Base-by-base conservation (phyloP, 805 yeast species). In the Saturnispora silvae region DNA sequence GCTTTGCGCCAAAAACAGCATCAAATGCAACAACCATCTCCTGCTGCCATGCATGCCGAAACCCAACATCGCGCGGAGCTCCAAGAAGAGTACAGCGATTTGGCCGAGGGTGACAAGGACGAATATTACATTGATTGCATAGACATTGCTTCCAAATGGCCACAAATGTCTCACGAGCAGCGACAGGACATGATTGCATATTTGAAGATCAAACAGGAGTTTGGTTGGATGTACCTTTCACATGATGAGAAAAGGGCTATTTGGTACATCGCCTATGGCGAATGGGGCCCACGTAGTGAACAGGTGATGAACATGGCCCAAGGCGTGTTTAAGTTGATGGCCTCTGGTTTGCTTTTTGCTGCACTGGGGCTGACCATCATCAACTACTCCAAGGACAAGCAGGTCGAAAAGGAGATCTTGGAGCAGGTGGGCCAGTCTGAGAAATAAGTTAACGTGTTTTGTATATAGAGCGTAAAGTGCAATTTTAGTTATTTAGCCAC, bases 221-320 rank as follows among this genome's bases (percentile, higher is more conserved):
- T 57, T 35, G 54, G 52, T 11, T 63, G 68, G 68, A 46, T 46
- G 23, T 52, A 50, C 36, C 60, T 74, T 45, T 60, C 66, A 22
- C 37, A 50, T 15, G 75, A 69, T 42, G 79, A 74, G 52, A 74
- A 73, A 61, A 64, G 61, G 50, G 77, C 79, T 18, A 71, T 72
- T 17, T 71, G 69, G 53, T 73, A 65, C 55, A 67, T 74, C 40
- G 67, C 76, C 17, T 74, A 70, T 47, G 81, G 81, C 18, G 65
- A 63, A 44, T 74, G 80, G 80, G 81, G 81, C 15, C 75, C 80
- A 43, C 63, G 81, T 56, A 64, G 61, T 38, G 28, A 27, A 4
- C 41, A 41, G 6, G 25, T 40, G 3, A 40, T 60, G 50, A 56
- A 46, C 18, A 20, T 47, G 3, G 56, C 63, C 1, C 64, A 60